Base-by-base conservation (phyloP, 352 stramenopile genomes). In the Pythium graminicola region DNA sequence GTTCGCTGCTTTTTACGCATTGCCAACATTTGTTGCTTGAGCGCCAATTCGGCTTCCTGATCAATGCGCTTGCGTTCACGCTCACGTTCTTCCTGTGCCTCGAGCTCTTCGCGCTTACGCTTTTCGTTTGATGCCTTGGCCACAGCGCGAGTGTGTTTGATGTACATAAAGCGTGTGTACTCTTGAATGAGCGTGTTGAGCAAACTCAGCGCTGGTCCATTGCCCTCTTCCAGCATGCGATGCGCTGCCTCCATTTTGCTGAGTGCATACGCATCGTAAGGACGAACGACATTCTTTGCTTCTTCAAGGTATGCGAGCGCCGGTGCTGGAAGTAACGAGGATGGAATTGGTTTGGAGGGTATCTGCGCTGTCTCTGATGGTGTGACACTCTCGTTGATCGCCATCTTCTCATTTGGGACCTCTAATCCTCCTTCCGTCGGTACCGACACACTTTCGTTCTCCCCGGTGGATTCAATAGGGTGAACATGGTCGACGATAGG, bases 121-220 rank as follows among this genome's bases (percentile, higher is more conserved):
- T 88, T 86, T 35, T 91, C 76, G 39, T 69, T 71, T 26, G 65
- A 61, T 6, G 72, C 81, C 42, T 89, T 91, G 38, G 87, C 81
- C 20, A 77, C 71, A 0, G 81, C 78, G 10, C 77, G 78, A 16
- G 73, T 81, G 65, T 93, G 82, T 54, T 93, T 93, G 39, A 85
- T 71, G 62, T 89, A 87, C 49, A 93, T 51, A 50, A 89, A 87
- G 11, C 80, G 80, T 42, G 83, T 93, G 67, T 91, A 93, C 55
- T 93, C 83, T 31, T 89, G 73, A 4, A 84, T 72, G 29, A 93
- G 65, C 52, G 77, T 81, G 26, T 72, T 72, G 42, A 93, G 54
- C 24, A 91, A 64, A 10, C 71, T 77, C 13, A 93, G 64, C 1
- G 61, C 78, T 0, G 81, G 83, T 9, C 83, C 83, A 26, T 60